These are phyloP conservation scores for Alternaria sp. DNA, from an alignment of 2,329 filamentous ascomycete species.

Conservation along the genomic window DNA sequence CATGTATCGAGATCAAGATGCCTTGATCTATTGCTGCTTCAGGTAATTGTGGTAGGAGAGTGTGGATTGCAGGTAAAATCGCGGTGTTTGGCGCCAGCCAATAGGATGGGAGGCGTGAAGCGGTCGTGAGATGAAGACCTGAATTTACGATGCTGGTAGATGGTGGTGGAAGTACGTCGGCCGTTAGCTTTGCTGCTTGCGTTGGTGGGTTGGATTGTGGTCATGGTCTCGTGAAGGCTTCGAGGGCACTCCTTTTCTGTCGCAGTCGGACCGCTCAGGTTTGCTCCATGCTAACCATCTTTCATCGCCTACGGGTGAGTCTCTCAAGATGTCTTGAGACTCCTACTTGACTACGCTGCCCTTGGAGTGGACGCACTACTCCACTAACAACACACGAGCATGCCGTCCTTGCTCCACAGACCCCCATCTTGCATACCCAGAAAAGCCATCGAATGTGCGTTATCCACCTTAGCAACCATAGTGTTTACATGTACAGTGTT, in stretches of 20 bases:
- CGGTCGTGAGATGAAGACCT: background rate
- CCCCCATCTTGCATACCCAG: background rate
- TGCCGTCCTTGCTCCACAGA: background rate
- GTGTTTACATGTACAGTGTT: background rate
- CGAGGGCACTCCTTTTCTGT: background rate
- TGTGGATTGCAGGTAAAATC: background rate
- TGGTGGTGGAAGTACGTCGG: background rate
- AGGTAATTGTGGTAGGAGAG: background rate
- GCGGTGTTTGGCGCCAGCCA: constrained; percentile 5
- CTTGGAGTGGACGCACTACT: background rate
- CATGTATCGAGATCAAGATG: background rate
- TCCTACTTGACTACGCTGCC: background rate
- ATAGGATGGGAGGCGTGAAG: background rate
- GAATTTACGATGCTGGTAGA: background rate
- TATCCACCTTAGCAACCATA: background rate
- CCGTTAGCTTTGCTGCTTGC: background rate
- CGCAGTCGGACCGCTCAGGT: background rate
- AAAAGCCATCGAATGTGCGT: background rate
- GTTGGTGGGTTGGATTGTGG: background rate
- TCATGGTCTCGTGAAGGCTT: background rate
- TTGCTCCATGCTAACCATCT: background rate
- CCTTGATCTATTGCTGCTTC: background rate
- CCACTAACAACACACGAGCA: background rate
- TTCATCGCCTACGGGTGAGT: too few species aligned
- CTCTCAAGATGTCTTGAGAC: background rate